Conservation (phyloP, 345 rosid genomes). For the Moricandia moricandioides region DNA sequence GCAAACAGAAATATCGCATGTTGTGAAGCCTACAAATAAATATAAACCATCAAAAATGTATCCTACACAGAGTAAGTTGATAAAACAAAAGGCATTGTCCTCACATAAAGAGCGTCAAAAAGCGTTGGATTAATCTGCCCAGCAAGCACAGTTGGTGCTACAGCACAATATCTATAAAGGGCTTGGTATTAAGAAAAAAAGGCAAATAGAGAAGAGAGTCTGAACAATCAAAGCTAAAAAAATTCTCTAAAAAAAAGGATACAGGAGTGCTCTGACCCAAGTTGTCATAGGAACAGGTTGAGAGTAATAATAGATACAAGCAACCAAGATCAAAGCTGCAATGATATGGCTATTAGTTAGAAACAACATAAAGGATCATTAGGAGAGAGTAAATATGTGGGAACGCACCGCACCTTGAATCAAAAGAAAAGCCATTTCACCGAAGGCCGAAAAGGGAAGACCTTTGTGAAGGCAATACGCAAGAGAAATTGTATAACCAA, state of each 20-base stretch:
- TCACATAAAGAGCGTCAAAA: conserved; percentile 91
- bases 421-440: conserved; percentile 82
- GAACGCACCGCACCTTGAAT: conserved; percentile 55
- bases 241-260: conserved; percentile 40
- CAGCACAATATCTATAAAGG: conserved; percentile 65
- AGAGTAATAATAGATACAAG: conserved; percentile 64
- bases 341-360: conserved; percentile 4
- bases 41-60: background rate
- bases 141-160: conserved; percentile 80
- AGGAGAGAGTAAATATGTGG: background rate
- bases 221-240: background rate
- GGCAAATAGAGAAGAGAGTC: background rate
- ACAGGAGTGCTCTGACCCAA: conserved; percentile 66
- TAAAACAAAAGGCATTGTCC: conserved; percentile 12
- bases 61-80: background rate
- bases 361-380: background rate
- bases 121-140: conserved; percentile 79
- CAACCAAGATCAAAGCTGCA: conserved; percentile 71
- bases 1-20: conserved; percentile 92
- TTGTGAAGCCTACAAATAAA: conserved; percentile 74
- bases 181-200: conserved; percentile 39
- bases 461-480: conserved; percentile 91
- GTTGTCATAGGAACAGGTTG: conserved; percentile 50
- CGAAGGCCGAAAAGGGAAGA: conserved; percentile 93
- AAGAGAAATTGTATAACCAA: conserved; percentile 84